Conservation (phyloP, 352 stramenopile species). For the Globisporangium uncinulatum region DNA sequence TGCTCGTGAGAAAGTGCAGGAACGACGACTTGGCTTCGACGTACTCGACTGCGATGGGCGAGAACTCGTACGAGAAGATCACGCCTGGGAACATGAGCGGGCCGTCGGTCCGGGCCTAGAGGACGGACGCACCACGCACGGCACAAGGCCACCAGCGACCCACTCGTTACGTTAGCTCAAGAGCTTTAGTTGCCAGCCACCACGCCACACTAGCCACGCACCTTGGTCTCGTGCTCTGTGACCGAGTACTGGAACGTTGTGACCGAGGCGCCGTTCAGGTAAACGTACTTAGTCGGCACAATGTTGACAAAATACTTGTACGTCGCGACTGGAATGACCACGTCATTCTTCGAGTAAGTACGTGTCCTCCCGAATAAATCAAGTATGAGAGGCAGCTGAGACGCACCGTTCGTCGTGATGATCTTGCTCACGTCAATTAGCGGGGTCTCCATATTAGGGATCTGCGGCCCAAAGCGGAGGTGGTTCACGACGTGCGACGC, state of each 20-base stretch:
- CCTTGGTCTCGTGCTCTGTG: constrained; percentile 70
- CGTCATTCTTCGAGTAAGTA: neutral
- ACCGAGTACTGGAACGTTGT: constrained; percentile 87
- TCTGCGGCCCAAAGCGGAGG: constrained; percentile 68
- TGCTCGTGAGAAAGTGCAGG: constrained; percentile 84
- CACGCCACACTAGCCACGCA: neutral
- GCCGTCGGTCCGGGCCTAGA: constrained; percentile 31
- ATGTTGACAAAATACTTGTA: constrained; percentile 90
- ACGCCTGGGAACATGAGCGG: constrained; percentile 76
- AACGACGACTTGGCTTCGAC: constrained; percentile 80
- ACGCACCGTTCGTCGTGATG: constrained; percentile 67
- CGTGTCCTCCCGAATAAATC: neutral
- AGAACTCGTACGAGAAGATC: constrained; percentile 88
- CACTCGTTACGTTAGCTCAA: too few relatives aligned
- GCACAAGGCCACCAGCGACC: too few relatives aligned
- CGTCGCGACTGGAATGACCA: constrained; percentile 44
- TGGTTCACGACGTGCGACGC: constrained; percentile 79
- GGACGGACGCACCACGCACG: neutral
- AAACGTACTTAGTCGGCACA: constrained; percentile 82
- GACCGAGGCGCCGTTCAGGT: constrained; percentile 58
- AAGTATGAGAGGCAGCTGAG: neutral
- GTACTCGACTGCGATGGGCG: constrained; percentile 86
- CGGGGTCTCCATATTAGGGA: constrained; percentile 83
- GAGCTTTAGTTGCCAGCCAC: neutral
- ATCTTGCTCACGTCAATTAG: constrained; percentile 84